Percentiles rank a stretch among this genome's conserved stretches.
Conservation (phyloP, 2,329 filamentous ascomycete genomes). For the Aspergillus versicolor region DNA sequence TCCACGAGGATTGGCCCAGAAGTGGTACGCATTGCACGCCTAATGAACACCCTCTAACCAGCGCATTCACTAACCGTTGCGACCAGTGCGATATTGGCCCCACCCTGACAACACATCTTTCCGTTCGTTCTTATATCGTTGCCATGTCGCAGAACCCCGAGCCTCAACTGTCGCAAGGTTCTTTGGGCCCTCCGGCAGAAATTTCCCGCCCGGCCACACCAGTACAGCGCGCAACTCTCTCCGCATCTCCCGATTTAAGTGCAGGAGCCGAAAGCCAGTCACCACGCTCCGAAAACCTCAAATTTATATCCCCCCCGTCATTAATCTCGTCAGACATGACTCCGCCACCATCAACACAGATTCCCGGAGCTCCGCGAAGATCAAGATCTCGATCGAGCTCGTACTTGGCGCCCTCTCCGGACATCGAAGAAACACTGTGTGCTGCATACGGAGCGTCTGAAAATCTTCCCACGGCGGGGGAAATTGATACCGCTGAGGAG, state of each 20-base stretch:
- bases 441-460: conserved; percentile 43
- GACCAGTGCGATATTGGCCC: conserved; percentile 23
- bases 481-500: conserved; percentile 53
- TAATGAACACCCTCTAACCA: conserved; percentile 10
- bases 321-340: conserved; percentile 56
- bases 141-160: conserved; percentile 35
- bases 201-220: conserved; percentile 38
- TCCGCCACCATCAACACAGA: conserved; percentile 63
- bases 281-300: conserved; percentile 32
- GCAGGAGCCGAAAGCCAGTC: conserved; percentile 30
- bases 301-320: conserved; percentile 43
- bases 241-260: conserved; percentile 37
- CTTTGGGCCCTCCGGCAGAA: conserved; percentile 40
- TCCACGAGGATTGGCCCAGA: conserved; percentile 4
- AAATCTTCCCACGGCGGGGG: conserved; percentile 49
- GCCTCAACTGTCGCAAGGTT: conserved; percentile 30
- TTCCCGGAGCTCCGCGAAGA: conserved; percentile 44
- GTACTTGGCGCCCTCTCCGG: conserved; percentile 48
- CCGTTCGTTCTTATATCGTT: conserved; percentile 6
- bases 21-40: conserved; percentile 28
- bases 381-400: conserved; percentile 42
- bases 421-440: conserved; percentile 43
- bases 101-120: conserved; percentile 17
- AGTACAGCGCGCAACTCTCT: conserved; percentile 30
- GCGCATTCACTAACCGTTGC: conserved; percentile 12